These are phyloP conservation scores for Hypericum perforatum DNA, from an alignment of 345 rosid species.

Conservation along the genomic window DNA sequence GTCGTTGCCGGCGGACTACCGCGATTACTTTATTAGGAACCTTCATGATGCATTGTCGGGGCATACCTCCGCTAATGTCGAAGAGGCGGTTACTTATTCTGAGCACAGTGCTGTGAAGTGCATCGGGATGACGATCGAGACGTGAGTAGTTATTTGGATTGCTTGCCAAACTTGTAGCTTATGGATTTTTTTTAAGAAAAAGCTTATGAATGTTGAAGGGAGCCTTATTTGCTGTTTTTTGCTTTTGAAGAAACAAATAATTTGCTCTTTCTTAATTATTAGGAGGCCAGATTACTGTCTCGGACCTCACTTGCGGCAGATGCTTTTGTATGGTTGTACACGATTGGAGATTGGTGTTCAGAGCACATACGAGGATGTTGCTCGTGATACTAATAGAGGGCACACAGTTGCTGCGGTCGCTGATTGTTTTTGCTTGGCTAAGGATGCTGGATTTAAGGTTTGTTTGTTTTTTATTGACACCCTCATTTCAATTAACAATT, in stretches of 20 bases:
- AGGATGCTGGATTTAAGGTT: slow-evolving; percentile 99
- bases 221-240: neutral
- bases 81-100: slow-evolving; percentile 92
- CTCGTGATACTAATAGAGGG: slow-evolving; percentile 95
- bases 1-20: slow-evolving; percentile 91
- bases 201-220: neutral
- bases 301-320: slow-evolving; percentile 96
- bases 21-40: slow-evolving; percentile 85
- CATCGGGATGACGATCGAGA: slow-evolving; percentile 98
- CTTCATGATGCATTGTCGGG: slow-evolving; percentile 98
- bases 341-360: slow-evolving; percentile 97
- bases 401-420: slow-evolving; percentile 98
- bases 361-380: slow-evolving; percentile 99
- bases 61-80: slow-evolving; percentile 86
- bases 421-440: slow-evolving; percentile 95
- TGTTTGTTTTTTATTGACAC: slow-evolving; percentile 10
- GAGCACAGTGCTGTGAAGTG: slow-evolving; percentile 93
- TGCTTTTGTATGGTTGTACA: slow-evolving; percentile 95
- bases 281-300: slow-evolving; percentile 99
- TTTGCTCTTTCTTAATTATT: slow-evolving; percentile 9
- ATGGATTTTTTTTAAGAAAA: no score
- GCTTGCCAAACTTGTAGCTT: neutral
- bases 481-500: neutral
- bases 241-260: neutral
- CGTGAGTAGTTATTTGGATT: slow-evolving; percentile 45